A percentile compares a stretch with the other conserved stretches of the same genome.
These are phyloP conservation scores for Zygnema cylindricum DNA, from an alignment of 139 green algal genomes.

Conservation along the genomic window DNA sequence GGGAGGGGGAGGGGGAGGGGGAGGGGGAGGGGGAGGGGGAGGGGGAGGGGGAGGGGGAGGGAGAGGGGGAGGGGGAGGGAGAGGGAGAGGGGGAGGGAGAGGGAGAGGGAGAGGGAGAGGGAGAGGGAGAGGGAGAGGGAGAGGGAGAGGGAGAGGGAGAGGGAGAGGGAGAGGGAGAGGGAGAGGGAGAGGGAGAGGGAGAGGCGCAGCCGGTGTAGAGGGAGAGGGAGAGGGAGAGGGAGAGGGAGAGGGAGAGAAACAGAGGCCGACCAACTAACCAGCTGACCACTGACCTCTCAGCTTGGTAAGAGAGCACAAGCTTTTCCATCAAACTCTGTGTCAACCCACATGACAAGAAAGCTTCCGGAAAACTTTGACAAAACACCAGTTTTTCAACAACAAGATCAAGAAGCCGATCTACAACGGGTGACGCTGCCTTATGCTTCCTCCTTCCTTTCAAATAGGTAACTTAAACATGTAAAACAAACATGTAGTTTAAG, in stretches of 20 bases:
- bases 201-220: neutral
- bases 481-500: no score
- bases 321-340: no score
- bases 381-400: no score
- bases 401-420: no score
- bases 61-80: neutral
- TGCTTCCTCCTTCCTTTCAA: no score
- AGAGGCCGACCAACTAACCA: no score
- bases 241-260: neutral
- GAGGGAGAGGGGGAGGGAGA: neutral
- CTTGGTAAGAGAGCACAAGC: no score
- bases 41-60: neutral
- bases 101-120: neutral
- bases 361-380: no score
- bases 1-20: neutral
- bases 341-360: no score
- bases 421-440: no score
- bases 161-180: neutral
- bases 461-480: no score
- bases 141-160: neutral
- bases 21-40: neutral
- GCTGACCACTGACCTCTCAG: no score
- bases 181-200: neutral
- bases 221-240: neutral
- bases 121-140: neutral